Evolutionary conservation across 2,329 filamentous ascomycete genomes (phyloP).

Genomic region (Verticillium dahliae): DNA sequence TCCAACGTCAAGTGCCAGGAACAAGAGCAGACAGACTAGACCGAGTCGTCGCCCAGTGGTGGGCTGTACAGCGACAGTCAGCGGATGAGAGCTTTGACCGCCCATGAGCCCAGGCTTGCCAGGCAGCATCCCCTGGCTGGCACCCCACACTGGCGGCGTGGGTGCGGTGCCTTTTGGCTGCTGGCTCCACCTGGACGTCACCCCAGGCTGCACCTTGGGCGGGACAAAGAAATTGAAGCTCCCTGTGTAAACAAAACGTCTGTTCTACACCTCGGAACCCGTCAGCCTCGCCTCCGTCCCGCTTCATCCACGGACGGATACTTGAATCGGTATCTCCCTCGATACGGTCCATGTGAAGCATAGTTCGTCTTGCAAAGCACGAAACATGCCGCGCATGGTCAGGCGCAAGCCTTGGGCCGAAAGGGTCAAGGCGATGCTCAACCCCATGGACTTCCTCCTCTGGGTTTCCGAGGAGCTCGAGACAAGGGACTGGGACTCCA

Average conservation of each 20-base stretch:
- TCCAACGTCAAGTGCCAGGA: neutral
- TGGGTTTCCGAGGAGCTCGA: constrained; percentile 92
- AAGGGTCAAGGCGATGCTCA: constrained; percentile 73
- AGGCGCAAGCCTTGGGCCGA: constrained; percentile 73
- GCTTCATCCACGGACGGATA: neutral
- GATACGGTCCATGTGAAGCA: neutral
- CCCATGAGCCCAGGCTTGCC: neutral
- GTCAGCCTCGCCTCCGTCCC: neutral
- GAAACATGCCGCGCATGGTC: constrained; percentile 64
- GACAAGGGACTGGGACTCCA: constrained; percentile 84
- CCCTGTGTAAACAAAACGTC: constrained; percentile 1
- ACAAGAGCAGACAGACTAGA: neutral
- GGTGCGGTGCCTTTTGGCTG: neutral
- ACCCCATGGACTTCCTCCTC: constrained; percentile 82
- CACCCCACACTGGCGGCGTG: neutral
- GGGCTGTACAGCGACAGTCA: neutral
- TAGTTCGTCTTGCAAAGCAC: neutral
- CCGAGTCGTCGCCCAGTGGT: neutral
- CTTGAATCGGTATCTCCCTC: neutral
- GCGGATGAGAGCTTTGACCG: constrained; percentile 1
- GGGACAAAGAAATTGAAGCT: constrained; percentile 1
- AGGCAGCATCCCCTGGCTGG: neutral
- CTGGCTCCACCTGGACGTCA: constrained; percentile 3
- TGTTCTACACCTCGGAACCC: neutral
- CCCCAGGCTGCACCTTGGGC: neutral